Evolutionary conservation across 1,284 basidiomycete genomes (phyloP), one percentile per base, ranked within the genome.

Genomic region (Cutaneotrichosporon spelunceum): DNA sequence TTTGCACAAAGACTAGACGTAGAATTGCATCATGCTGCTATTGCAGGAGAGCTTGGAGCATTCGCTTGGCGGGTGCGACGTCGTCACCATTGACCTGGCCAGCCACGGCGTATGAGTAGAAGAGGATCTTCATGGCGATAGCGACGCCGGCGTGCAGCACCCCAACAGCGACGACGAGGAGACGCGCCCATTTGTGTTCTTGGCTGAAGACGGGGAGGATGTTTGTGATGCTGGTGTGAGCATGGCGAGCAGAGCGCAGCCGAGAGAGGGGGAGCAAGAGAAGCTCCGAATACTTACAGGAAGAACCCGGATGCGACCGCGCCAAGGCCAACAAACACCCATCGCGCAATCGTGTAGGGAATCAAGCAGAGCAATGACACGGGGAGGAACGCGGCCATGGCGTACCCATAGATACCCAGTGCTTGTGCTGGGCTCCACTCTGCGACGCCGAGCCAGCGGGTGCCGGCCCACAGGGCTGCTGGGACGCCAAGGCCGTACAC

Each of bases 121-220:
- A 94, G 34, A 93, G 78, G 23, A 91, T 80, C 76, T 93, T 91
- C 83, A 94, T 90, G 13, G 87, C 84, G 27, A 94, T 81, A 0
- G 91, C 90, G 60, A 93, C 80, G 1, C 79, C 88, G 1, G 84
- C 84, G 69, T 94, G 91, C 13, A 93, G 78, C 1, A 81, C 80
- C 0, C 83, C 87, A 33, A 93, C 82, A 21, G 85, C 76, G 57
- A 94, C 80, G 66, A 94, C 87, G 50, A 95, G 78, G 6, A 92
- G 84, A 24, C 91, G 86, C 0, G 87, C 86, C 7, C 90, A 83
- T 74, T 93, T 93, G 65, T 89, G 86, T 74, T 93, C 90, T 34
- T 88, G 88, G 87, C 90, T 67, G 42, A 97, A 85, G 57, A 95
- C 84, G 6, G 93, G 93, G 71, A 94, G 95, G 58, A 94, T 85